A percentile compares a stretch with the other conserved stretches of the same genome.
Conservation (phyloP, 2,329 filamentous ascomycete genomes). For the Juglanconis oblonga region DNA sequence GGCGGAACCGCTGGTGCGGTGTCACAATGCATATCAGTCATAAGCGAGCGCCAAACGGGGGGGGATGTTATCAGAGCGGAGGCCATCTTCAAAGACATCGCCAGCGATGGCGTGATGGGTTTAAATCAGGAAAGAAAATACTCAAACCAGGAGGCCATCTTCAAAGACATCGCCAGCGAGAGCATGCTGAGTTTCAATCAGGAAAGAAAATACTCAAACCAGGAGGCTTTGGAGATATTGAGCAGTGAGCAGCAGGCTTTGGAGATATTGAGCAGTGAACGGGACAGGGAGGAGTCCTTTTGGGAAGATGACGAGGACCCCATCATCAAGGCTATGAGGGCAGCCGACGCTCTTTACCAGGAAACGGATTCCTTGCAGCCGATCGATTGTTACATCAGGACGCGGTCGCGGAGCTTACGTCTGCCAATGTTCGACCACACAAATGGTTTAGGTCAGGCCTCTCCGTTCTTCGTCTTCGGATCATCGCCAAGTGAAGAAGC, state of each 20-base stretch:
- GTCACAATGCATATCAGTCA: conserved; percentile 50
- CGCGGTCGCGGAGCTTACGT: conserved; percentile 46
- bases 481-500: conserved; percentile 20
- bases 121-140: conserved; percentile 7
- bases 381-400: conserved; percentile 35
- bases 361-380: conserved; percentile 54
- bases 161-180: conserved; percentile 47
- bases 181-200: conserved; percentile 30
- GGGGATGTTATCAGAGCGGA: conserved; percentile 50
- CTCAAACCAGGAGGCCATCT: conserved; percentile 37
- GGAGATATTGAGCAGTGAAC: conserved; percentile 7
- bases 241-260: too few species aligned
- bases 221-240: too few species aligned
- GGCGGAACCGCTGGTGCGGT: conserved; percentile 56
- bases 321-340: conserved; percentile 53
- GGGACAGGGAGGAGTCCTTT: conserved; percentile 18
- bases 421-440: conserved; percentile 44
- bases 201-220: conserved; percentile 7
- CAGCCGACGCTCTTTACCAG: conserved; percentile 55
- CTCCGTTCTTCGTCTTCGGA: conserved; percentile 49
- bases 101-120: conserved; percentile 40
- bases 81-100: conserved; percentile 46
- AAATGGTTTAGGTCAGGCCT: conserved; percentile 41
- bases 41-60: conserved; percentile 49
- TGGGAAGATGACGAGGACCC: conserved; percentile 39